Evolutionary conservation across 139 green algal genomes (phyloP).

Genomic region (Volvox africanus): DNA sequence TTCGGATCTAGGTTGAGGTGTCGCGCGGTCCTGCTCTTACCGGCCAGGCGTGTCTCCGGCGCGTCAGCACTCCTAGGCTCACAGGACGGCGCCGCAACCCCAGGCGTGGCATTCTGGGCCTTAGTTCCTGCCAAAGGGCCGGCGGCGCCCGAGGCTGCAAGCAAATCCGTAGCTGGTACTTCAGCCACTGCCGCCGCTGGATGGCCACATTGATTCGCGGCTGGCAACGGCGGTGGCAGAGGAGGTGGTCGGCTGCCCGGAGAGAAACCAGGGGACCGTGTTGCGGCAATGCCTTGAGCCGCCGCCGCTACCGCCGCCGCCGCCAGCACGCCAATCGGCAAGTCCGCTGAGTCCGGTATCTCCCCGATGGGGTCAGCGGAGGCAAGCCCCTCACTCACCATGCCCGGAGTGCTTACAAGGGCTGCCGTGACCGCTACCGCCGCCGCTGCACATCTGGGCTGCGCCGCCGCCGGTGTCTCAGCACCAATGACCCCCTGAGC

Average conservation of each 20-base stretch:
- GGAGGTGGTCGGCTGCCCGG: neutral
- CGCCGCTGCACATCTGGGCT: neutral
- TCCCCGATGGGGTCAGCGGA: neutral
- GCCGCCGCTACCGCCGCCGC: neutral
- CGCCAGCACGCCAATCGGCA: constrained; percentile 18
- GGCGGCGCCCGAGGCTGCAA: too few relatives aligned
- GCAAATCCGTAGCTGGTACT: too few relatives aligned
- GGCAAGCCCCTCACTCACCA: neutral
- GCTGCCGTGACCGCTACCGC: neutral
- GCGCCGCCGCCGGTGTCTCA: neutral
- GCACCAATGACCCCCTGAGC: neutral
- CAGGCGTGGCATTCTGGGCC: too few relatives aligned
- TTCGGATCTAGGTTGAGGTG: too few relatives aligned
- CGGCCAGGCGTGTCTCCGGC: too few relatives aligned
- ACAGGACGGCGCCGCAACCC: too few relatives aligned
- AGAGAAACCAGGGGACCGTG: neutral
- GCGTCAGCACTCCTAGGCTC: too few relatives aligned
- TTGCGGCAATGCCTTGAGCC: neutral
- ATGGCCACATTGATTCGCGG: neutral
- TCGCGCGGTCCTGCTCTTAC: too few relatives aligned
- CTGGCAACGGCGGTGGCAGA: too few relatives aligned
- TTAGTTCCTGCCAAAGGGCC: too few relatives aligned
- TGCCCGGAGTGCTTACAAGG: neutral
- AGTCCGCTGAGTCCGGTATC: neutral
- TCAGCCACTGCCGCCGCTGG: too few relatives aligned